Evolutionary conservation across 257 asterid species (phyloP).

Genomic region (Scutellaria galericulata): DNA sequence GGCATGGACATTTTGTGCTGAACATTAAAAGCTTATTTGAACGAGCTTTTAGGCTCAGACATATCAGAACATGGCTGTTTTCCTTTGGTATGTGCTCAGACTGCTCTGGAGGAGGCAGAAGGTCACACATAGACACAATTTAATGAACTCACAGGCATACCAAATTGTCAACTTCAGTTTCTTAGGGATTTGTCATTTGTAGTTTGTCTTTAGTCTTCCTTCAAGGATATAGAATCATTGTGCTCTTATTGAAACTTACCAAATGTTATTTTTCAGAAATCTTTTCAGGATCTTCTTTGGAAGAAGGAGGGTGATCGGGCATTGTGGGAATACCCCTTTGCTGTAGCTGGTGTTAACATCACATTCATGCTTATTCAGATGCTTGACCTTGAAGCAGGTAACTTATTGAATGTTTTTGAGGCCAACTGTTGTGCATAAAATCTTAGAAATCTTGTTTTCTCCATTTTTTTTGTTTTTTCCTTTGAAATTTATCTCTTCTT

Average conservation of each 20-base stretch:
- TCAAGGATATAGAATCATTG: conserved; percentile 4
- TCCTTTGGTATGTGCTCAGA: neutral
- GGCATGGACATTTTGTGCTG: conserved; percentile 11
- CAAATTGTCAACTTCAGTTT: conserved; percentile 1
- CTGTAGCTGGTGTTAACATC: conserved; percentile 99
- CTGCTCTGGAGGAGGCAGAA: neutral
- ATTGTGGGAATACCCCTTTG: conserved; percentile 98
- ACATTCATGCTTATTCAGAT: conserved; percentile 99
- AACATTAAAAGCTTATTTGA: conserved; percentile 6
- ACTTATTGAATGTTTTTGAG: conserved; percentile 29
- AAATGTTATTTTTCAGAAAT: conserved; percentile 58
- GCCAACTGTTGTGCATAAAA: conserved; percentile 12
- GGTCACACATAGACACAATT: conserved; percentile 5
- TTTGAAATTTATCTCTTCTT: neutral
- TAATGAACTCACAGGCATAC: conserved; percentile 15
- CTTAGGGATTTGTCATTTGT: neutral
- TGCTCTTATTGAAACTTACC: conserved; percentile 31
- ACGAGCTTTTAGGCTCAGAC: conserved; percentile 22
- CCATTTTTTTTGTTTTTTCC: neutral
- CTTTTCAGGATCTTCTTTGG: conserved; percentile 95
- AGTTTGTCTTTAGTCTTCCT: conserved; percentile 8
- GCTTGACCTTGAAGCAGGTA: conserved; percentile 99
- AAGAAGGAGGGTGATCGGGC: conserved; percentile 97
- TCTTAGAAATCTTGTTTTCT: conserved; percentile 14
- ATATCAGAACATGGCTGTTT: neutral